A percentile compares a stretch with the other conserved stretches of the same genome.
These are phyloP conservation scores for Entophlyctis luteolus DNA, from an alignment of 192 early-diverging fungal genomes.

Conservation along the genomic window DNA sequence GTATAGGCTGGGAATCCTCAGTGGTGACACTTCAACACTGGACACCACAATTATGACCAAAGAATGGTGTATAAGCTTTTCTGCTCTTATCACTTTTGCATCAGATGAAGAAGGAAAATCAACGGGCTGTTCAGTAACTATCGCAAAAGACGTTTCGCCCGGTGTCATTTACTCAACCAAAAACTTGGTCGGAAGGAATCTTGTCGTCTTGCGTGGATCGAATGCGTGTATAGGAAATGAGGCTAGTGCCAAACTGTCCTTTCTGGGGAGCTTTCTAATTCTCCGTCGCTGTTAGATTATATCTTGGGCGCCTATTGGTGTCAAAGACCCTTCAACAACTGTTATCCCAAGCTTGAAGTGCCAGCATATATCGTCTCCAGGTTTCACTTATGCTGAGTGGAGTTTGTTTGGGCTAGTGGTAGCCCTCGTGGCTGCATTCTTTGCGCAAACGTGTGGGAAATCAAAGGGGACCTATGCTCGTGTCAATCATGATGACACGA, in stretches of 20 bases:
- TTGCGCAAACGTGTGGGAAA: no score
- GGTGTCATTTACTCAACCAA: neutral
- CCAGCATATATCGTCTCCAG: no score
- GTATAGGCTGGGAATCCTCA: neutral
- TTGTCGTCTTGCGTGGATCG: neutral
- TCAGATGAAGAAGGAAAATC: neutral
- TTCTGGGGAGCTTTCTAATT: neutral
- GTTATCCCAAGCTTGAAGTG: neutral
- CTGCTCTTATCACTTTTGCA: no score
- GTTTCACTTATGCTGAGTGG: no score
- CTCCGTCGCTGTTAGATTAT: neutral
- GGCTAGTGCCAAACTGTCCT: neutral
- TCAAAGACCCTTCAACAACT: neutral
- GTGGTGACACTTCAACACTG: neutral
- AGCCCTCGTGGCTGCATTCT: no score
- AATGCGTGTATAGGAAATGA: neutral
- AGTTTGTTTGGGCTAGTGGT: no score
- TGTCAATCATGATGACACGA: no score
- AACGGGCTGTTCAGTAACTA: neutral
- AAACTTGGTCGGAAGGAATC: neutral
- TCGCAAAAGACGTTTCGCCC: neutral
- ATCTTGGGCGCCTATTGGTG: neutral
- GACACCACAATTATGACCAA: no score
- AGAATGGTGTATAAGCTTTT: no score
- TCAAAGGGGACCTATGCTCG: no score